Evolutionary conservation across 768 basidiomycete species (phyloP).

Genomic region (Boletus sensibilis): DNA sequence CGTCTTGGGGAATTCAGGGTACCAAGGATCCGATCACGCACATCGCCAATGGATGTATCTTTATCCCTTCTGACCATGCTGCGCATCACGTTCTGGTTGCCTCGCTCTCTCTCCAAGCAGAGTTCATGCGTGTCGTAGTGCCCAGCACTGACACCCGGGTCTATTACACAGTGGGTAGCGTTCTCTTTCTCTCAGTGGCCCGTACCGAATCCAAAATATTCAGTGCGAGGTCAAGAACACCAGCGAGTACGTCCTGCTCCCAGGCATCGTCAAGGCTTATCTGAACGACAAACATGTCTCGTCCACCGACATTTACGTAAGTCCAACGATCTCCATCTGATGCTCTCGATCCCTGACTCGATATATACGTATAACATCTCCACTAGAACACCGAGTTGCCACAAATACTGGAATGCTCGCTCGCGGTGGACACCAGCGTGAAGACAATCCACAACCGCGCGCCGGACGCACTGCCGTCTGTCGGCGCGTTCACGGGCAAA

Average conservation of each 20-base stretch:
- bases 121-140: constrained; percentile 25
- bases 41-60: constrained; percentile 8
- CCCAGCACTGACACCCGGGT: constrained; percentile 17
- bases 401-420: constrained; percentile 21
- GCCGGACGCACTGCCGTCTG: constrained; percentile 10
- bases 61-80: constrained; percentile 14
- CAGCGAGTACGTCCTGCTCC: constrained; percentile 24
- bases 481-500: constrained; percentile 2
- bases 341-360: not conserved
- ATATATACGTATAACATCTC: not conserved
- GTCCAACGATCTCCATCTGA: not conserved
- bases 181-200: not conserved
- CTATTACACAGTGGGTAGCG: constrained; percentile 19
- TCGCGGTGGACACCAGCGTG: constrained; percentile 17
- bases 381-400: constrained; percentile 13
- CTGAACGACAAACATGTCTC: constrained; percentile 31
- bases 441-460: constrained; percentile 16
- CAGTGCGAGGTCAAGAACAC: constrained; percentile 30
- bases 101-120: constrained; percentile 19
- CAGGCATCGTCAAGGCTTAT: constrained; percentile 29
- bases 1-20: constrained; percentile 4
- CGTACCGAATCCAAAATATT: not conserved
- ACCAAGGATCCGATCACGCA: constrained; percentile 23
- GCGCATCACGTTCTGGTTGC: constrained; percentile 22
- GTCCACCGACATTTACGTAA: constrained; percentile 19